A percentile compares a stretch with the other conserved stretches of the same genome.
Conservation (phyloP, 192 early-diverging fungal species). For the Allomyces javanicus region DNA sequence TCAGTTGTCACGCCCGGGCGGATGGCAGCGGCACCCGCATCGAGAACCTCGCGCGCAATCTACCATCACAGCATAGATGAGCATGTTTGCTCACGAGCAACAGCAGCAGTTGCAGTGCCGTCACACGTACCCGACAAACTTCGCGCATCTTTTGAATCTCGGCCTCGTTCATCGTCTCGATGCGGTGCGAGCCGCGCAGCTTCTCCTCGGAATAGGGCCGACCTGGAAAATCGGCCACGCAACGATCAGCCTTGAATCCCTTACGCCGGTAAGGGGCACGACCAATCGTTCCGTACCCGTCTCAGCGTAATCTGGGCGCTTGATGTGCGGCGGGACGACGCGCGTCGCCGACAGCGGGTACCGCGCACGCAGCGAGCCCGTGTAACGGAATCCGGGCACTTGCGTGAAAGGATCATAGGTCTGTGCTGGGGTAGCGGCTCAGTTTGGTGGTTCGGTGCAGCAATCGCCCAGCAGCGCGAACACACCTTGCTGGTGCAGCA, state of each 20-base stretch:
- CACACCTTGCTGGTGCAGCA: constrained; percentile 6
- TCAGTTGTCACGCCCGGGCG: constrained; percentile 78
- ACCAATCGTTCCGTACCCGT: constrained; percentile 7
- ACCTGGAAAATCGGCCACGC: constrained; percentile 21
- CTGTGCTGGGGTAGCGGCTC: neutral
- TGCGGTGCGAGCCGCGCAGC: constrained; percentile 40
- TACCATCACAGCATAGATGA: constrained; percentile 11
- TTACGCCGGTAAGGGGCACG: neutral
- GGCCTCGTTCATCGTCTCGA: constrained; percentile 40
- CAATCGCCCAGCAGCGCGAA: constrained; percentile 6
- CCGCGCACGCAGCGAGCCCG: constrained; percentile 43
- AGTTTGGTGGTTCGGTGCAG: constrained; percentile 2
- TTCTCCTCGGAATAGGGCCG: constrained; percentile 52
- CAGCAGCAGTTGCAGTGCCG: neutral
- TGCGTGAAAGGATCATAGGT: constrained; percentile 32
- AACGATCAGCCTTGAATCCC: neutral
- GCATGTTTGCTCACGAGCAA: neutral
- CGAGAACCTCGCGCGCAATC: constrained; percentile 77
- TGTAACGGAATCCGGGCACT: constrained; percentile 29
- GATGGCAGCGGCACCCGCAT: constrained; percentile 60
- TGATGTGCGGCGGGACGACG: constrained; percentile 40
- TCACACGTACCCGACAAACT: constrained; percentile 50
- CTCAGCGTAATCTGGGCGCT: constrained; percentile 50
- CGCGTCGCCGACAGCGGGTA: constrained; percentile 57
- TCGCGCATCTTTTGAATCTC: constrained; percentile 65